Base-by-base conservation (phyloP, 1,284 basidiomycete species). In the Cryptococcus sp. region DNA sequence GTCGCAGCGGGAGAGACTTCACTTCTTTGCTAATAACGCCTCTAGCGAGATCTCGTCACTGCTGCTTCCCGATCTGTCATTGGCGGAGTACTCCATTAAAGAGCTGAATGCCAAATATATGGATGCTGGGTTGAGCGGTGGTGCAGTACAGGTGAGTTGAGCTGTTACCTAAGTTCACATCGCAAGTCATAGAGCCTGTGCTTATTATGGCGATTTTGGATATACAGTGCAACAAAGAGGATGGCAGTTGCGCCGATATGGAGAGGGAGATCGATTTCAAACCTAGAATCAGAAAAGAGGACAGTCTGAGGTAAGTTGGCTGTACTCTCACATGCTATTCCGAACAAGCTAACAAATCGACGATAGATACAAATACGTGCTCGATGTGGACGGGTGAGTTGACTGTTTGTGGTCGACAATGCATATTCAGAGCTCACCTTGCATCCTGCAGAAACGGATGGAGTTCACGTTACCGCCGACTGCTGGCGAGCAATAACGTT, bases 371-470 rank as follows among this genome's bases (percentile, higher is more conserved):
- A 77, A 78, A 68, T 80, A 78, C 62, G 64, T 77, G 27, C 59
- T 81, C 30, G 80, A 81, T 57, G 72, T 81, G 11, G 80, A 81
- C 58, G 80, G 80, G 64, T 63, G 38, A 57, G 59, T 56, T 19
- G 13, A n/a, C 13, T 22, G 22, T n/a, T 5, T 23, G 20, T n/a
- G 17, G 20, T 20, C 20, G 46, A 20, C 10, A 17, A 47, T 27
- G 47, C 20, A 48, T 25, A 48, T 48, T 22, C 25, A 35, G 30
- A 10, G 30, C 30, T 35, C 7, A 35, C 2, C 7, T 35, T 35
- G 8, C 30, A 35, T 35, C 10, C 30, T 17, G 22, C 40, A 67
- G 63, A 5, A 81, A 81, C 52, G 79, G 77, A 2, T 81, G 79
- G 80, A 73, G 70, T 54, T 76, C 74, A 45, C 64, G 78, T 15